phyloP scores from a whole-genome alignment of 2,329 filamentous ascomycete species.

The Ophiocordyceps camponoti-floridani region DNA sequence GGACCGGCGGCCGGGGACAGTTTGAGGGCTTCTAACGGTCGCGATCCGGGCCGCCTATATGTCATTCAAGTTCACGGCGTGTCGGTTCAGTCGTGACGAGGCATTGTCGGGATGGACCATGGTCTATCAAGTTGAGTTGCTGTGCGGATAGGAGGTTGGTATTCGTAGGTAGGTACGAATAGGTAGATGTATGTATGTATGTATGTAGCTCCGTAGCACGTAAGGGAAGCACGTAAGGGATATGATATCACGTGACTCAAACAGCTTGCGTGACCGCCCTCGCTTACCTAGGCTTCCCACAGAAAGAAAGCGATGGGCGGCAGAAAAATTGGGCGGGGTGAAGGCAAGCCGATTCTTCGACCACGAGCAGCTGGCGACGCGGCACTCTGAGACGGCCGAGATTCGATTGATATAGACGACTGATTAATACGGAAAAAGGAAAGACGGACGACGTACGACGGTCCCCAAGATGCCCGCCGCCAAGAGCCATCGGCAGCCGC shows the following conservation, averaged over 20 bases:
- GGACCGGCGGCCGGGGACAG: no score
- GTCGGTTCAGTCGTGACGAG: not conserved
- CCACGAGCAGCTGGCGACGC: no score
- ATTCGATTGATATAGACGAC: no score
- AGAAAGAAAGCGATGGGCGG: constrained; percentile 10
- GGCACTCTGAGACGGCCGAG: no score
- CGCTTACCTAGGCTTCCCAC: constrained; percentile 19
- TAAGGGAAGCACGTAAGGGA: not conserved
- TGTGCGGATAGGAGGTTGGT: no score
- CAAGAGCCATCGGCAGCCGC: constrained; percentile 29
- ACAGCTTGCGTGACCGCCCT: constrained; percentile 15
- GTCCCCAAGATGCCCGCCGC: constrained; percentile 8
- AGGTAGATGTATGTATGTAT: no score
- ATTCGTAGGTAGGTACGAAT: no score
- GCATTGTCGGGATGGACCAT: not conserved
- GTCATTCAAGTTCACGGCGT: not conserved
- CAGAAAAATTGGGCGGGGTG: constrained; percentile 21
- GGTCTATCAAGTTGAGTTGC: not conserved
- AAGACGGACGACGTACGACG: not conserved
- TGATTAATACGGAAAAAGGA: not conserved
- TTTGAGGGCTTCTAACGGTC: no score
- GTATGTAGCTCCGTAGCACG: no score
- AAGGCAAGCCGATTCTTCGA: not conserved
- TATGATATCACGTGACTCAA: not conserved
- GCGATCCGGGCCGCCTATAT: no score